Conservation (phyloP, 202 grass and related monocot species). For the Schoenoplectus tabernaemontani region DNA sequence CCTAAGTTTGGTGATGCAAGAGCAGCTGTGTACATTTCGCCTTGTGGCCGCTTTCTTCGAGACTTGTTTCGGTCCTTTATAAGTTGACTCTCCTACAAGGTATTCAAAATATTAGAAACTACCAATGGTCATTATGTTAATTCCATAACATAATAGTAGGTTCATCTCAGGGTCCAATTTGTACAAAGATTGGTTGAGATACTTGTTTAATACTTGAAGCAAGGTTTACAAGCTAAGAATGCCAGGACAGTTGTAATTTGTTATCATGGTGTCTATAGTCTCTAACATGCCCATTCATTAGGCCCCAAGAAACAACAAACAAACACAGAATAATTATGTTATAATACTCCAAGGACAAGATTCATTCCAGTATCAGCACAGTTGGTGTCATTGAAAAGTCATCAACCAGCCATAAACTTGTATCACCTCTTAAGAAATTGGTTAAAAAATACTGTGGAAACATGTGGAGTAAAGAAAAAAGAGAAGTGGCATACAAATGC, state of each 20-base stretch:
- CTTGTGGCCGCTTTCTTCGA: constrained; percentile 65
- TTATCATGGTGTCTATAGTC: neutral
- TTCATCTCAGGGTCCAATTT: no score
- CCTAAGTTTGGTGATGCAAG: constrained; percentile 37
- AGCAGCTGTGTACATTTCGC: constrained; percentile 49
- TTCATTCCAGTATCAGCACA: neutral
- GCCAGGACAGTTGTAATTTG: neutral
- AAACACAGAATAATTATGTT: neutral
- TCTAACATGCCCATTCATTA: neutral
- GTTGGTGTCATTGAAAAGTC: neutral
- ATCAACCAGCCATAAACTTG: neutral
- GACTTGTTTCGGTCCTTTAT: constrained; percentile 89
- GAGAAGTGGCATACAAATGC: constrained; percentile 55
- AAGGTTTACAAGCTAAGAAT: neutral
- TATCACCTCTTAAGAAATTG: neutral
- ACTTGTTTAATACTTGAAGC: neutral
- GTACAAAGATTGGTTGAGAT: neutral
- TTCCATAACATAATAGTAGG: neutral
- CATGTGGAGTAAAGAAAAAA: constrained; percentile 19
- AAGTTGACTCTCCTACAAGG: constrained; percentile 79
- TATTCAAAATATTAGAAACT: constrained; percentile 15
- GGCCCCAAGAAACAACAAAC: no score
- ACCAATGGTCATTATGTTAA: neutral
- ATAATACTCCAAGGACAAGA: neutral
- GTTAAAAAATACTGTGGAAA: constrained; percentile 3